Conservation (phyloP, 805 yeast species). For the Candida ipomoeae region DNA sequence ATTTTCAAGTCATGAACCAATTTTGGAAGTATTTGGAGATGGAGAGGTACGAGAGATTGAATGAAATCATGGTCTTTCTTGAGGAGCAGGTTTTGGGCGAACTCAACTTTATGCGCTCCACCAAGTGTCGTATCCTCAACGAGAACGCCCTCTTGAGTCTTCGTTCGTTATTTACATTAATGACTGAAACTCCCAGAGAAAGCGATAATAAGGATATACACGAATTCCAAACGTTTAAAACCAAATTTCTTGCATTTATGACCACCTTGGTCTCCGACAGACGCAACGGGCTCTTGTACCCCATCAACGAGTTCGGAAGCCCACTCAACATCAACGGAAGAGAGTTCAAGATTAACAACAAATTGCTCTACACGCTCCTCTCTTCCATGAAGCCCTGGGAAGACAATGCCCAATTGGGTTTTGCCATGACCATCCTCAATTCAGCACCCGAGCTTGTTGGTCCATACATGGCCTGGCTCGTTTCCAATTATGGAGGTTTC, state of each 20-base stretch:
- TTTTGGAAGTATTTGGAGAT: slow-evolving; percentile 59
- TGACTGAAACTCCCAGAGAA: slow-evolving; percentile 5
- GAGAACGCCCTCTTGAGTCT: slow-evolving; percentile 67
- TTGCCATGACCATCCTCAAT: slow-evolving; percentile 47
- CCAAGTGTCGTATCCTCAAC: slow-evolving; percentile 72
- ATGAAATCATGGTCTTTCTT: slow-evolving; percentile 43
- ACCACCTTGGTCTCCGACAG: slow-evolving; percentile 46
- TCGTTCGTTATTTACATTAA: slow-evolving; percentile 40
- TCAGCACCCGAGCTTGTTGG: slow-evolving; percentile 67
- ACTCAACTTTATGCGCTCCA: slow-evolving; percentile 53
- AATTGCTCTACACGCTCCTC: slow-evolving; percentile 57
- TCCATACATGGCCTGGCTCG: slow-evolving; percentile 58
- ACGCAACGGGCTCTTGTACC: slow-evolving; percentile 42
- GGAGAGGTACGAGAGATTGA: slow-evolving; percentile 25
- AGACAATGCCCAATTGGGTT: slow-evolving; percentile 55
- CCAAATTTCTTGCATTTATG: slow-evolving; percentile 44
- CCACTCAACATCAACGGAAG: slow-evolving; percentile 45
- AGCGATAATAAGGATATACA: slow-evolving; percentile 20
- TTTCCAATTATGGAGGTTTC: slow-evolving; percentile 55
- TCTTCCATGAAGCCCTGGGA: slow-evolving; percentile 79
- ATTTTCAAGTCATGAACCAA: slow-evolving; percentile 52
- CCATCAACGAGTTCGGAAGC: slow-evolving; percentile 49
- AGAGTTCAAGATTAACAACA: slow-evolving; percentile 61
- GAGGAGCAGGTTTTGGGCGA: slow-evolving; percentile 55
- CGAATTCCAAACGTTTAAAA: slow-evolving; percentile 31